Conservation (phyloP, 2,329 filamentous ascomycete species). For the Cladosporium sp. region DNA sequence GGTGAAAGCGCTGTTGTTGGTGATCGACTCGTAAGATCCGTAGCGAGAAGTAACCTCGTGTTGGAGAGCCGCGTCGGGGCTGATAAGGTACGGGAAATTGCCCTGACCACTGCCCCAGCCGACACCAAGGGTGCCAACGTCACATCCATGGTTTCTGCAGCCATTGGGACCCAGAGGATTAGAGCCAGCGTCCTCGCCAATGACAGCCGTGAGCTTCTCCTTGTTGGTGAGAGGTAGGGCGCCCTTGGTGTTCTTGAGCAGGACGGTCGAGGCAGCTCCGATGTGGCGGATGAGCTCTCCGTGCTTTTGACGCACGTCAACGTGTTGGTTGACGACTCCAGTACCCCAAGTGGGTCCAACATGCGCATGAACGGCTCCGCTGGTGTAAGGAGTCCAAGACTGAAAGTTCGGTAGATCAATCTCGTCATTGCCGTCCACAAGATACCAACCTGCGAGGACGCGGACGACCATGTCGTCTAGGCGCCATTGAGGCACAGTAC, state of each 20-base stretch:
- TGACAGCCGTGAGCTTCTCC: constrained; percentile 46
- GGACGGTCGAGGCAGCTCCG: constrained; percentile 35
- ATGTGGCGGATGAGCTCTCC: constrained; percentile 32
- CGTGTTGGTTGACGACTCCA: constrained; percentile 66
- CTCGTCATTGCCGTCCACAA: constrained; percentile 51
- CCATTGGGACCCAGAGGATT: constrained; percentile 46
- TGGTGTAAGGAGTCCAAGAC: constrained; percentile 52
- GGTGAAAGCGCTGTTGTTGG: constrained; percentile 26
- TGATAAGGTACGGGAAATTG: constrained; percentile 30
- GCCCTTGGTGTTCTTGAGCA: constrained; percentile 47
- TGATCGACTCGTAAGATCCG: constrained; percentile 24
- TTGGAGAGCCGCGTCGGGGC: constrained; percentile 28
- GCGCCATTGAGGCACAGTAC: constrained; percentile 70
- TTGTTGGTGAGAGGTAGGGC: constrained; percentile 45
- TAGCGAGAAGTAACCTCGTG: constrained; percentile 22
- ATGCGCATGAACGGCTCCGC: constrained; percentile 61
- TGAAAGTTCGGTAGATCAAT: constrained; percentile 42
- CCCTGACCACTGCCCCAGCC: constrained; percentile 46
- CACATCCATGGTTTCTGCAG: constrained; percentile 41
- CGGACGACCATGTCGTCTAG: constrained; percentile 42
- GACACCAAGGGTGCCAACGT: constrained; percentile 44
- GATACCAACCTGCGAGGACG: constrained; percentile 53
- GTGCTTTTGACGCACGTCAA: constrained; percentile 62
- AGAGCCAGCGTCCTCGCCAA: constrained; percentile 48
- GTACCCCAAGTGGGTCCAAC: constrained; percentile 57